phyloP scores from a whole-genome alignment of 148 eudicot species.

The Nepenthes mirabilis region DNA sequence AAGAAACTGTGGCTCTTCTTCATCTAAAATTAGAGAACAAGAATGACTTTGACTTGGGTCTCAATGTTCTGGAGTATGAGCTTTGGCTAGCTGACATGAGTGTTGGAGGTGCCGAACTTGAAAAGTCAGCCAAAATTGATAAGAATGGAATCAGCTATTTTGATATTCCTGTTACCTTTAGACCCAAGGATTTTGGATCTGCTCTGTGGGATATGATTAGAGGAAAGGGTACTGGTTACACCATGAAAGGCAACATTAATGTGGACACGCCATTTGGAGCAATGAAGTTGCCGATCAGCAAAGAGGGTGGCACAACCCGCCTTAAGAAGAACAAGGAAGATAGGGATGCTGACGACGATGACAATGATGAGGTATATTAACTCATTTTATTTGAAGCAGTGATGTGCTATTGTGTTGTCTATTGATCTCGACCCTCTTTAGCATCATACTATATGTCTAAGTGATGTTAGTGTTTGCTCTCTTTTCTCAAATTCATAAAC shows the following conservation, averaged over 20 bases:
- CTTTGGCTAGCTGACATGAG: constrained; percentile 68
- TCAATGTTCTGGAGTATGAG: constrained; percentile 73
- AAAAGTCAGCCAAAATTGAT: constrained; percentile 46
- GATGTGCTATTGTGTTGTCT: background rate
- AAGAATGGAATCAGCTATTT: constrained; percentile 43
- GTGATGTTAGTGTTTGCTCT: too few relatives aligned
- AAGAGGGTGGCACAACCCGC: constrained; percentile 80
- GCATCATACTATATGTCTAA: background rate
- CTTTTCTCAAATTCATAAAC: too few relatives aligned
- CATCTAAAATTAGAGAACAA: constrained; percentile 78
- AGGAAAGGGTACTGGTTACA: constrained; percentile 80
- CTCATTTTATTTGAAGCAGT: background rate
- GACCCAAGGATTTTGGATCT: constrained; percentile 89
- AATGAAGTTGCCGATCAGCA: constrained; percentile 78
- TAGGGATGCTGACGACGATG: constrained; percentile 27
- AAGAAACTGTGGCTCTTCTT: constrained; percentile 71
- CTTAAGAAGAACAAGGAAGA: constrained; percentile 71
- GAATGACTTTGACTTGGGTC: constrained; percentile 88
- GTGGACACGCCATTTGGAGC: constrained; percentile 88
- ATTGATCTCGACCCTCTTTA: background rate
- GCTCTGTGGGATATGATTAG: constrained; percentile 95
- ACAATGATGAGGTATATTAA: constrained; percentile 50
- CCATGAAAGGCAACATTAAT: constrained; percentile 74
- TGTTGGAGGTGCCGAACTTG: constrained; percentile 71
- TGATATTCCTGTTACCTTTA: constrained; percentile 70